Evolutionary conservation across 257 asterid genomes (phyloP).

Genomic region (Solanum etuberosum): DNA sequence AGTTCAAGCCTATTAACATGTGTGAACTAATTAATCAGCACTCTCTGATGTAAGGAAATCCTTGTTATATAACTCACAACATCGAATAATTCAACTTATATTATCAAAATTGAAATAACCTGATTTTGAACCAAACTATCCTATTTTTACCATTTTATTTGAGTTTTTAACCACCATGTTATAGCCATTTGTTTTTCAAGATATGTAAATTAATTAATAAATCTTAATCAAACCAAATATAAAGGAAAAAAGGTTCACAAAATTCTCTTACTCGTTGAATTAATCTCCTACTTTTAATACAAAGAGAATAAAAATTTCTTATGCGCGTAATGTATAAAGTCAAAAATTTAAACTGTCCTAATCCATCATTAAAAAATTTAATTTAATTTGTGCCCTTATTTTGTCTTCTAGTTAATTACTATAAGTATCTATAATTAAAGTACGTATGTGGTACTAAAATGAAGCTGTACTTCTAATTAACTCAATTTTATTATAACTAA

Average conservation of each 20-base stretch:
- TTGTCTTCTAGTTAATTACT: not conserved
- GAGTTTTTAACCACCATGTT: not conserved
- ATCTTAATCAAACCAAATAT: not conserved
- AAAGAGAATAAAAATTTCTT: not conserved
- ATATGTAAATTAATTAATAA: not conserved
- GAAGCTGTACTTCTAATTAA: not conserved
- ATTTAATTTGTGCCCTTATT: not conserved
- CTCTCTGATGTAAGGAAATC: not conserved
- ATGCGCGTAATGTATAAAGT: not conserved
- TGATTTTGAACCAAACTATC: not conserved
- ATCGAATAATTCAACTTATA: not conserved
- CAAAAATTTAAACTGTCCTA: not conserved
- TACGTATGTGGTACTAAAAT: not conserved
- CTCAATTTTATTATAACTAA: not conserved
- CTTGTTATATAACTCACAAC: not conserved
- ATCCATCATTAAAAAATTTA: not conserved
- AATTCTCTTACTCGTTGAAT: not conserved
- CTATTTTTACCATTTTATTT: not conserved
- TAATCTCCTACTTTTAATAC: not conserved
- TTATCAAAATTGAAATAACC: not conserved
- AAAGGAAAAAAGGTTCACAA: not conserved
- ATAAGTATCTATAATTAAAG: not conserved
- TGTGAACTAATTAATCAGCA: not conserved
- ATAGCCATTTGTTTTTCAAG: not conserved
- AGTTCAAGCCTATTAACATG: no score